Conservation (phyloP, 805 yeast genomes). For the Candida succiphila region DNA sequence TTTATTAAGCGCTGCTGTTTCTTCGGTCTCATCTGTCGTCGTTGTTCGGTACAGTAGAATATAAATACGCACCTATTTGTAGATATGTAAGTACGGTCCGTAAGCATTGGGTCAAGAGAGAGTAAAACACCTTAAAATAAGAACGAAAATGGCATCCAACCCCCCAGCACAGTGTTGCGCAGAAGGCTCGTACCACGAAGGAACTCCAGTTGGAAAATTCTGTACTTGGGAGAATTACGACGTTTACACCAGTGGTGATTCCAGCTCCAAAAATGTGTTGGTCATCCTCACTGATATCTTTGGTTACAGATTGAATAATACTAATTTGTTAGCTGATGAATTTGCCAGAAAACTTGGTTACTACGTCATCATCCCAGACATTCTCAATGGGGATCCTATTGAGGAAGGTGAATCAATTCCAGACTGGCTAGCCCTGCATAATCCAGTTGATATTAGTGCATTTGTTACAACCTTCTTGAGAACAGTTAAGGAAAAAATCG, state of each 20-base stretch:
- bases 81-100: too few species aligned
- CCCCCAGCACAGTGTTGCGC: not conserved
- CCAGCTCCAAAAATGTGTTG: constrained; percentile 32
- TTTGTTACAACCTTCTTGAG: constrained; percentile 39
- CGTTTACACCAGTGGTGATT: constrained; percentile 39
- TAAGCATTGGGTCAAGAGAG: too few species aligned
- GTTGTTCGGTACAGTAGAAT: too few species aligned
- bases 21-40: too few species aligned
- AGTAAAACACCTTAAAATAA: too few species aligned
- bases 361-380: constrained; percentile 69
- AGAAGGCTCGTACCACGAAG: constrained; percentile 23
- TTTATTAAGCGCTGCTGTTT: too few species aligned
- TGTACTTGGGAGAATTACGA: constrained; percentile 31
- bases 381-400: constrained; percentile 46
- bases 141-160: not conserved
- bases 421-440: constrained; percentile 34
- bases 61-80: too few species aligned
- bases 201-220: constrained; percentile 36
- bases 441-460: constrained; percentile 34
- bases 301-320: constrained; percentile 53
- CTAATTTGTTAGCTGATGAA: constrained; percentile 51
- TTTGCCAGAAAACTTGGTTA: constrained; percentile 49
- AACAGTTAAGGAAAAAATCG: constrained; percentile 30
- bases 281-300: constrained; percentile 62
- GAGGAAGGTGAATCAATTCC: constrained; percentile 16